Base-by-base conservation (phyloP, 2,329 filamentous ascomycete genomes). In the Claviceps citrina region DNA sequence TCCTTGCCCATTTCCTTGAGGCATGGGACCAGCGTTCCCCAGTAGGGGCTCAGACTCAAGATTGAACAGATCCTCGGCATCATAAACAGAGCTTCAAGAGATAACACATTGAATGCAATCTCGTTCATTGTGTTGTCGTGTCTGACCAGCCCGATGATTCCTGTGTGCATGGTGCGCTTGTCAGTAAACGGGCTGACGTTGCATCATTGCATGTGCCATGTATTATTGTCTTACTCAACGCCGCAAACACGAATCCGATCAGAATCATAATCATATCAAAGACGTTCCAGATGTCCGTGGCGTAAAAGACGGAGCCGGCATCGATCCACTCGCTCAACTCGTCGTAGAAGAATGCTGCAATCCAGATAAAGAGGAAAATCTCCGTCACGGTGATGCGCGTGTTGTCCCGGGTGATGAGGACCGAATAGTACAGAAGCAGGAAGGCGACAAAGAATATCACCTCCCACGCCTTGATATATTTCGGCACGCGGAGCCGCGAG, bases 1-100 rank as follows among this genome's bases (percentile, higher is more conserved):
- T 93, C 85, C 59, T 87, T 89, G 30, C 82, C 82, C 87, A 95
- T 95, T 56, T 89, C 84, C 56, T 91, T 91, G 38, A 95, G 68
- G 47, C 87, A 93, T 0, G 86, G 87, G 44, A 95, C 87, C 36
- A 91, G 60, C 1, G 82, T 91, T 31, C 84, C 87, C 71, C 91
- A 95, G 56, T 93, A 94, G 1, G 84, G 84, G 51, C 85, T 85
- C 47, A 95, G 60, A 54, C 82, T 89, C 46, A 94, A 69, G 39
- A 95, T 71, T 12, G 86, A 93, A 62, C 81, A 93, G 49, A 93
- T 81, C 44, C 84, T 79, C 13, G 87, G 87, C 16, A 94, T 81
- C 59, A 95, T 78, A 56, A 95, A 89, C 8, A 95, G 68, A 0
- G 85, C 87, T 58, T 94, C 84, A 12, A 95, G 67, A 0, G 85